Percentiles rank a stretch among this genome's conserved stretches.
phyloP scores from a whole-genome alignment of 2,329 filamentous ascomycete genomes.

The Fusarium sp. region DNA sequence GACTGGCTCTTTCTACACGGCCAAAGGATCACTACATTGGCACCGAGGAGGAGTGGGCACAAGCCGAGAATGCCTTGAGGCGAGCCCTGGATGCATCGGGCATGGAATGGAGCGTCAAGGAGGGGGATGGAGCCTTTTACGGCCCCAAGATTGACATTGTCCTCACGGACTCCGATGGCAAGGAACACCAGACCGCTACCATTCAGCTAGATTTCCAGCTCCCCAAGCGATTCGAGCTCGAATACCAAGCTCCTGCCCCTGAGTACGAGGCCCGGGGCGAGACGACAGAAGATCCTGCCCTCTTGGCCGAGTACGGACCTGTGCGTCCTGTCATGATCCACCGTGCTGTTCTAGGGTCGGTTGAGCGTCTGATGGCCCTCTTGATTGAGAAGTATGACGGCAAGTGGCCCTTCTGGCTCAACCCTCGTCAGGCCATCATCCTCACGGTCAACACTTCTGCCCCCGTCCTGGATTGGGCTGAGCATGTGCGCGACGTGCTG shows the following conservation, averaged over 20 bases:
- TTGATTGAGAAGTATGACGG: slow-evolving; percentile 88
- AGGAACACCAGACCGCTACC: slow-evolving; percentile 90
- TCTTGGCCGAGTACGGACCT: slow-evolving; percentile 68
- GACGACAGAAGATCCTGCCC: slow-evolving; percentile 63
- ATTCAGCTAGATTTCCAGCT: slow-evolving; percentile 93
- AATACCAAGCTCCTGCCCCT: slow-evolving; percentile 80
- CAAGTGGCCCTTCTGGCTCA: slow-evolving; percentile 90
- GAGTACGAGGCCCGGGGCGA: slow-evolving; percentile 71
- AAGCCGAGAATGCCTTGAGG: slow-evolving; percentile 59
- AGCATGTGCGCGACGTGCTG: slow-evolving; percentile 64
- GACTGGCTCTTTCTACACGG: slow-evolving; percentile 83
- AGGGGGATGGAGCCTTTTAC: slow-evolving; percentile 91
- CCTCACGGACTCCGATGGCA: slow-evolving; percentile 83
- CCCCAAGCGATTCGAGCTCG: slow-evolving; percentile 83
- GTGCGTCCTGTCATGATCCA: slow-evolving; percentile 86
- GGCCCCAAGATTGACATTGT: slow-evolving; percentile 94
- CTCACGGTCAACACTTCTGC: slow-evolving; percentile 78
- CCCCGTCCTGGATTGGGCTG: slow-evolving; percentile 67
- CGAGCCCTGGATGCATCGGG: slow-evolving; percentile 75
- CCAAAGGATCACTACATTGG: slow-evolving; percentile 86
- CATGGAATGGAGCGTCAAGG: slow-evolving; percentile 80
- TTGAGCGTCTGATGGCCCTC: slow-evolving; percentile 88
- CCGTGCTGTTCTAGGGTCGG: slow-evolving; percentile 85
- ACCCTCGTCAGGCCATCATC: slow-evolving; percentile 83
- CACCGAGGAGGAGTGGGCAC: slow-evolving; percentile 73